These are phyloP conservation scores for Naematelia aurantialba DNA, from an alignment of 768 basidiomycete genomes.

Conservation along the genomic window DNA sequence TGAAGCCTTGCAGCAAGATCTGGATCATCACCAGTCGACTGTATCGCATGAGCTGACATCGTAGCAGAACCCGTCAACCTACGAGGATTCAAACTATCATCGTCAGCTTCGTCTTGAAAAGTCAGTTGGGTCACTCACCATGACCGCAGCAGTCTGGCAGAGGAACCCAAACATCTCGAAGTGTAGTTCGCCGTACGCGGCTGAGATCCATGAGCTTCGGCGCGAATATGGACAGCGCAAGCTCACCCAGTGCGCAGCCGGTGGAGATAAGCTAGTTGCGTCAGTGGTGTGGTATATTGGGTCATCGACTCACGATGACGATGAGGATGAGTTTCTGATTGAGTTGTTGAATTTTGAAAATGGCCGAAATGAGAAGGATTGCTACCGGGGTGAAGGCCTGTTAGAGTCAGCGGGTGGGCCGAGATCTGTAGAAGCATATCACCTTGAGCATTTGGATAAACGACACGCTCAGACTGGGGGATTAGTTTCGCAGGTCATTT, in stretches of 20 bases:
- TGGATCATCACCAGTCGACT: slow-evolving; percentile 97
- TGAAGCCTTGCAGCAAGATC: slow-evolving; percentile 87
- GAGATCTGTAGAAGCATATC: slow-evolving; percentile 11
- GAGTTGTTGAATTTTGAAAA: slow-evolving; percentile 37
- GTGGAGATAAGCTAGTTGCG: slow-evolving; percentile 66
- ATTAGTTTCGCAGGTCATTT: background rate
- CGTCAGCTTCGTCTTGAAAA: slow-evolving; percentile 13
- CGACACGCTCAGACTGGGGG: slow-evolving; percentile 59
- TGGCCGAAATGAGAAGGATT: slow-evolving; percentile 42
- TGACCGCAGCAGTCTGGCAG: slow-evolving; percentile 81
- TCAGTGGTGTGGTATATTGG: background rate
- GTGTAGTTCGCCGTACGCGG: slow-evolving; percentile 82
- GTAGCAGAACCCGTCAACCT: slow-evolving; percentile 2
- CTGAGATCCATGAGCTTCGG: slow-evolving; percentile 52
- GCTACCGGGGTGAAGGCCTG: slow-evolving; percentile 66
- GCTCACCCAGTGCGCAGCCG: slow-evolving; percentile 56
- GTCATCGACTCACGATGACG: slow-evolving; percentile 22
- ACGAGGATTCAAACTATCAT: slow-evolving; percentile 63
- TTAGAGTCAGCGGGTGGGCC: slow-evolving; percentile 6
- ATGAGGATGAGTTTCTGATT: slow-evolving; percentile 34
- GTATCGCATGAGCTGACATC: slow-evolving; percentile 40
- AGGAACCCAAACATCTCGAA: slow-evolving; percentile 87
- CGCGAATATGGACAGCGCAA: background rate
- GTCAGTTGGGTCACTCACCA: slow-evolving; percentile 55
- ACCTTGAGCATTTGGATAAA: slow-evolving; percentile 63